These are phyloP conservation scores for Kalanchoe fedtschenkoi DNA, from an alignment of 164 flowering plant species.

Conservation along the genomic window DNA sequence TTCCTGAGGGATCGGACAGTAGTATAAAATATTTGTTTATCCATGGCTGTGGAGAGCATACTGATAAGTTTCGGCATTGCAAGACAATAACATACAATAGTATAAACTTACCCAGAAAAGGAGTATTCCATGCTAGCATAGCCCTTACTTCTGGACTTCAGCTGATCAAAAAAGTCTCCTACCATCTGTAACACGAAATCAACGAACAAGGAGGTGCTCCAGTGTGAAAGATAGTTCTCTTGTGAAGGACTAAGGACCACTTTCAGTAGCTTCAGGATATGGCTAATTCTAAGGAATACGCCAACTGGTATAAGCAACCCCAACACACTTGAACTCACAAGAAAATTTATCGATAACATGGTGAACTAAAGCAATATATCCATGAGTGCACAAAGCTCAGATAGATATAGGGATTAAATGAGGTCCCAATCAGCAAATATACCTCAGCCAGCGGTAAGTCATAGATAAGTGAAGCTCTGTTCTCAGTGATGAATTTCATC, in stretches of 20 bases:
- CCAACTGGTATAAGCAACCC: not conserved
- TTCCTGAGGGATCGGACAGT: too few relatives aligned
- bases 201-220: not conserved
- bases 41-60: too few relatives aligned
- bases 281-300: not conserved
- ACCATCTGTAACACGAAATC: slow-evolving; percentile 60
- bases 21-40: too few relatives aligned
- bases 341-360: too few relatives aligned
- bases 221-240: not conserved
- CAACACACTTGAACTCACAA: too few relatives aligned
- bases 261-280: not conserved
- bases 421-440: not conserved
- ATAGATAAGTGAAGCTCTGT: slow-evolving; percentile 71
- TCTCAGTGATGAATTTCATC: slow-evolving; percentile 81
- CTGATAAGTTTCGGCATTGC: not conserved
- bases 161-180: slow-evolving; percentile 97
- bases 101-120: slow-evolving; percentile 54
- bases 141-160: slow-evolving; percentile 94
- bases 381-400: not conserved
- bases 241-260: not conserved
- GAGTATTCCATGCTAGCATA: slow-evolving; percentile 99
- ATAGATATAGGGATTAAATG: not conserved
- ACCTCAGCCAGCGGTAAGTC: slow-evolving; percentile 96
- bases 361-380: not conserved
- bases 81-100: not conserved